Conservation (phyloP, 495 filamentous ascomycete species). For the Neurospora tetrasperma region DNA sequence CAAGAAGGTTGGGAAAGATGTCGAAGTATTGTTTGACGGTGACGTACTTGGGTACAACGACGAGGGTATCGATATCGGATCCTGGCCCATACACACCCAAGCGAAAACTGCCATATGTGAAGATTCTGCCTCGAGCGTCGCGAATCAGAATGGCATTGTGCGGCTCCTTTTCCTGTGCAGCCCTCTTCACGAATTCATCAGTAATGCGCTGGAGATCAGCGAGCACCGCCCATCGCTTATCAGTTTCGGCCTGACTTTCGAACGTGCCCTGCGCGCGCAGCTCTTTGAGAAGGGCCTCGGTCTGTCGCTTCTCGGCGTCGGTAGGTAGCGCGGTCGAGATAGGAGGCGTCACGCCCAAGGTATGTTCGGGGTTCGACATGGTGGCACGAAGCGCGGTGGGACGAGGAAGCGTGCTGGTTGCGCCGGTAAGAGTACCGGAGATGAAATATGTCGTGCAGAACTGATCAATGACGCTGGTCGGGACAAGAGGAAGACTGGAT, state of each 20-base stretch:
- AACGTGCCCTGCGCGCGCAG: slow-evolving; percentile 85
- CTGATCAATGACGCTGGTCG: not conserved
- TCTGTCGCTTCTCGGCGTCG: slow-evolving; percentile 58
- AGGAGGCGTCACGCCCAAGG: slow-evolving; percentile 74
- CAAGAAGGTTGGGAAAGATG: slow-evolving; percentile 66
- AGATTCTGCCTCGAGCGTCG: slow-evolving; percentile 77
- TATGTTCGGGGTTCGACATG: slow-evolving; percentile 22
- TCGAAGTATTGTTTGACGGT: slow-evolving; percentile 82
- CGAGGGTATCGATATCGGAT: slow-evolving; percentile 94
- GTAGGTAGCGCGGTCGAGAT: slow-evolving; percentile 71
- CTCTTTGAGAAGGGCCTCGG: slow-evolving; percentile 69
- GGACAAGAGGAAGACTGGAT: not conserved
- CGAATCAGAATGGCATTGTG: slow-evolving; percentile 66
- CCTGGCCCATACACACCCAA: slow-evolving; percentile 90
- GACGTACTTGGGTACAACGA: slow-evolving; percentile 83
- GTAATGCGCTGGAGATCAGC: slow-evolving; percentile 64
- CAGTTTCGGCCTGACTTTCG: slow-evolving; percentile 67
- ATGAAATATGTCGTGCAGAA: not conserved
- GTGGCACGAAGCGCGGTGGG: not conserved
- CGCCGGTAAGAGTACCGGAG: not conserved
- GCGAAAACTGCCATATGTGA: slow-evolving; percentile 89
- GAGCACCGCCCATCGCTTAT: slow-evolving; percentile 51
- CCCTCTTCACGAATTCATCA: slow-evolving; percentile 72
- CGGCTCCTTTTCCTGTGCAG: slow-evolving; percentile 61
- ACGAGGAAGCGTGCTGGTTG: not conserved